Evolutionary conservation across 768 basidiomycete genomes (phyloP), one percentile per base, ranked within the genome.

Genomic region (Dacryopinax primogenitus): DNA sequence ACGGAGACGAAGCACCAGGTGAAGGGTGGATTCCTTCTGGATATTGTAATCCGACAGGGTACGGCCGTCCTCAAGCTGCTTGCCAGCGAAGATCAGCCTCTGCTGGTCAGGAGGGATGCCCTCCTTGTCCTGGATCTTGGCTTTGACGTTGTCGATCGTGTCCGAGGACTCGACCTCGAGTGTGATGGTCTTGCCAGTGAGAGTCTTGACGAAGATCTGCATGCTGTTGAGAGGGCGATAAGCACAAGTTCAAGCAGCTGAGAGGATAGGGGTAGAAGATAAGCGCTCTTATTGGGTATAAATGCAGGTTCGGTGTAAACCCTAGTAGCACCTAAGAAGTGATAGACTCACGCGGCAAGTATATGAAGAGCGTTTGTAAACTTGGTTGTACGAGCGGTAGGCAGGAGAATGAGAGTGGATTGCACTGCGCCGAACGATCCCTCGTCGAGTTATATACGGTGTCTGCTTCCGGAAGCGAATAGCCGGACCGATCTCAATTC

Each of bases 61-160:
- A 64, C 78, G 71, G 63, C 78, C 78, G 69, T 79, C 78, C 73
- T 78, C 77, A 67, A 79, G 74, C 71, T 77, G 78, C 73, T 78
- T 77, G 67, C 77, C 78, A 65, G 77, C 77, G 68, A 78, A 78
- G 74, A 78, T 78, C 45, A 78, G 70, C 64, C 77, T 75, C 72
- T 77, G 76, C 67, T 74, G 75, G 69, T 75, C 73, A 64, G 78
- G 79, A 47, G 65, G 64, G 45, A 68, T 80, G 67, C 73, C 77
- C 66, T 74, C 73, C 69, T 73, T 74, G 74, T 74, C 72, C 71
- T 74, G 72, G 70, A 75, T 71, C 68, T 71, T 72, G 69, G 72
- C 69, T 67, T 72, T 73, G 69, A 74, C 72, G 64, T 73, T 73
- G 70, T 73, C 72, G 70, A 73, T 74, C 36, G 71, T 73, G 70